phyloP scores from a whole-genome alignment of 208 protist genomes.

The Trypanosoma theileri region DNA sequence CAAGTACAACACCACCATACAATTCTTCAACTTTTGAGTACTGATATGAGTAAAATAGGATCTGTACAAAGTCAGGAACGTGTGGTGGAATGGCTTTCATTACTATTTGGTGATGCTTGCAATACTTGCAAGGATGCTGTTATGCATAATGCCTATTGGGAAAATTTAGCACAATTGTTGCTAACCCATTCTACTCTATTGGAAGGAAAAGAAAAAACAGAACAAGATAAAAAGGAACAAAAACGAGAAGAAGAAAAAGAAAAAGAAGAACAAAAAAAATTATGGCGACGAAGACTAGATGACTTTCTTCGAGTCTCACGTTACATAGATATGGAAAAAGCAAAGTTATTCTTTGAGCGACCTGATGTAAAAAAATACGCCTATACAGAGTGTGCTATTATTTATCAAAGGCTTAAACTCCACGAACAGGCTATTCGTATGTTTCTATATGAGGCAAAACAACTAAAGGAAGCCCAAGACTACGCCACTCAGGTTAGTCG shows the following conservation, averaged over 20 bases:
- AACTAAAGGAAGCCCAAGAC: slow-evolving; percentile 41
- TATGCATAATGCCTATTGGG: slow-evolving; percentile 41
- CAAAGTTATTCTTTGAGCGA: slow-evolving; percentile 42
- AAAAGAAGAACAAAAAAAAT: neutral
- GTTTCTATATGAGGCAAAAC: slow-evolving; percentile 50
- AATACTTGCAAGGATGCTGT: slow-evolving; percentile 16
- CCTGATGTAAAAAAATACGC: slow-evolving; percentile 27
- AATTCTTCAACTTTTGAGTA: slow-evolving; percentile 19
- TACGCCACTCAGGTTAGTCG: slow-evolving; percentile 47
- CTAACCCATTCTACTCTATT: neutral
- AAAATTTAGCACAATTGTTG: slow-evolving; percentile 31
- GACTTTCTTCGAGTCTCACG: slow-evolving; percentile 47
- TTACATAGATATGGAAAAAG: slow-evolving; percentile 33
- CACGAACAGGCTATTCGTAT: slow-evolving; percentile 62
- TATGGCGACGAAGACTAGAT: slow-evolving; percentile 29
- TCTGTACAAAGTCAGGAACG: slow-evolving; percentile 6
- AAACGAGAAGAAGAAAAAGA: neutral
- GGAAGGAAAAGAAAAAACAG: neutral
- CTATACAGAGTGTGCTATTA: slow-evolving; percentile 49
- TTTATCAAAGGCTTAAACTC: slow-evolving; percentile 54
- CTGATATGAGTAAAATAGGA: slow-evolving; percentile 19
- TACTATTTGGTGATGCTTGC: slow-evolving; percentile 19
- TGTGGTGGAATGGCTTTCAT: slow-evolving; percentile 23
- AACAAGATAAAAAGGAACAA: neutral
- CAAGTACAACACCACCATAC: neutral